A percentile compares a stretch with the other conserved stretches of the same genome.
Evolutionary conservation across 2,329 filamentous ascomycete genomes (phyloP).

Genomic region (Fonsecaea erecta): DNA sequence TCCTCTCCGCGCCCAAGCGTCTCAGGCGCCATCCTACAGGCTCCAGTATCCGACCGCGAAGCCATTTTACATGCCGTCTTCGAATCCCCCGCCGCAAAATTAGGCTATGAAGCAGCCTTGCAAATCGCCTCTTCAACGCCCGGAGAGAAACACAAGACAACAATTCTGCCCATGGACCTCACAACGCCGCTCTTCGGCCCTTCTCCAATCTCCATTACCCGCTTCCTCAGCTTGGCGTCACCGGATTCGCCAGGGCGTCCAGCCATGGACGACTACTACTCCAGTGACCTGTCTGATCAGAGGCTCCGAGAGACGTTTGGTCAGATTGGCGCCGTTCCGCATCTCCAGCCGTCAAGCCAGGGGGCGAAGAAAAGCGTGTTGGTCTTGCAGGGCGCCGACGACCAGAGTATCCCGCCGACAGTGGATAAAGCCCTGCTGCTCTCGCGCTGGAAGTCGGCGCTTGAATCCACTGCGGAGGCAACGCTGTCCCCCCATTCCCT

Average conservation of each 20-base stretch:
- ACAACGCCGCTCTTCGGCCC: constrained; percentile 40
- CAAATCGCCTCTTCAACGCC: constrained; percentile 26
- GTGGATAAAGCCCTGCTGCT: constrained; percentile 31
- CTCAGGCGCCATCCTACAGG: constrained; percentile 79
- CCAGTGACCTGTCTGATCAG: constrained; percentile 70
- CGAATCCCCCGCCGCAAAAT: constrained; percentile 17
- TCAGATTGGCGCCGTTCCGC: not conserved
- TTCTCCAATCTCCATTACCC: constrained; percentile 59
- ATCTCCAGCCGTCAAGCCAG: constrained; percentile 8
- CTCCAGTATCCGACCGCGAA: constrained; percentile 78
- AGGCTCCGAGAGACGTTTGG: constrained; percentile 69
- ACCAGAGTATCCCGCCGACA: constrained; percentile 21
- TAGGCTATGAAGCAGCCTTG: constrained; percentile 26
- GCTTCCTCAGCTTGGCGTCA: constrained; percentile 63
- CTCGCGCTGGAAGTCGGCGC: constrained; percentile 28
- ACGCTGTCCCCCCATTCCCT: constrained; percentile 20
- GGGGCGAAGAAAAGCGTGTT: constrained; percentile 20
- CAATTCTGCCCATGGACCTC: constrained; percentile 35
- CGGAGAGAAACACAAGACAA: constrained; percentile 19
- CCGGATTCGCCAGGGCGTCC: constrained; percentile 58
- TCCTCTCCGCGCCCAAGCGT: constrained; percentile 56
- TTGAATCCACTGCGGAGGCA: constrained; percentile 15
- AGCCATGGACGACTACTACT: constrained; percentile 86
- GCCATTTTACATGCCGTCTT: constrained; percentile 56
- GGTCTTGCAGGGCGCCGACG: constrained; percentile 32